phyloP scores from a whole-genome alignment of 164 flowering plant species.

The Vitis cinerea region DNA sequence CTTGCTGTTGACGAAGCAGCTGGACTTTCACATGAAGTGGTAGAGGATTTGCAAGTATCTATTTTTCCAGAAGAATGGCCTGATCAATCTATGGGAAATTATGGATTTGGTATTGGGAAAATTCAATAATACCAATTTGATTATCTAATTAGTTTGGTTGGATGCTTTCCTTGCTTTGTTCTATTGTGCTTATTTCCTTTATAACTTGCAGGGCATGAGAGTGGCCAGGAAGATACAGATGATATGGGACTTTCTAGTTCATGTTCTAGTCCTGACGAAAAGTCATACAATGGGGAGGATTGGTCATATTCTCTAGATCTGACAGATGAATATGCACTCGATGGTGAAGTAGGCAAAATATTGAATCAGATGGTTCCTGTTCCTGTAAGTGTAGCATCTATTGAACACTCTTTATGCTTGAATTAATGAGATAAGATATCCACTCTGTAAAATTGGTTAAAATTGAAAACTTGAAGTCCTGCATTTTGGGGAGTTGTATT shows the following conservation, averaged over 20 bases:
- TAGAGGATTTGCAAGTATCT: conserved; percentile 43
- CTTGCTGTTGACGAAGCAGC: conserved; percentile 61
- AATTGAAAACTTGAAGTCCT: not conserved
- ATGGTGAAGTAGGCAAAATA: conserved; percentile 83
- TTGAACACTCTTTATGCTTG: not conserved
- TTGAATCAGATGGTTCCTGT: conserved; percentile 70
- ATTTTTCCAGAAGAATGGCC: conserved; percentile 54
- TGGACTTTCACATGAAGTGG: conserved; percentile 38
- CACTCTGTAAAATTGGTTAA: not conserved
- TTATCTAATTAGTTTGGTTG: not conserved
- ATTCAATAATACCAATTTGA: not conserved
- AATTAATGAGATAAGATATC: not conserved
- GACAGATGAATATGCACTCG: conserved; percentile 58
- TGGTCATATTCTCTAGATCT: conserved; percentile 47
- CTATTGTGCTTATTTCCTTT: conserved; percentile 5
- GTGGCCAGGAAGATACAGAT: conserved; percentile 43
- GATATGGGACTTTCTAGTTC: conserved; percentile 51
- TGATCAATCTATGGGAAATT: conserved; percentile 37
- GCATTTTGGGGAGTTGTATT: not conserved
- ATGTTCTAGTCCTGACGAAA: conserved; percentile 65
- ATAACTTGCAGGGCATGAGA: conserved; percentile 41
- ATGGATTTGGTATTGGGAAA: conserved; percentile 33
- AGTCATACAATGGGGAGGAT: conserved; percentile 45
- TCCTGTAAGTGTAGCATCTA: conserved; percentile 61
- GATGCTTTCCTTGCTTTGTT: not conserved